Conservation (phyloP, 2,329 filamentous ascomycete species). For the Fusarium protoensiforme region DNA sequence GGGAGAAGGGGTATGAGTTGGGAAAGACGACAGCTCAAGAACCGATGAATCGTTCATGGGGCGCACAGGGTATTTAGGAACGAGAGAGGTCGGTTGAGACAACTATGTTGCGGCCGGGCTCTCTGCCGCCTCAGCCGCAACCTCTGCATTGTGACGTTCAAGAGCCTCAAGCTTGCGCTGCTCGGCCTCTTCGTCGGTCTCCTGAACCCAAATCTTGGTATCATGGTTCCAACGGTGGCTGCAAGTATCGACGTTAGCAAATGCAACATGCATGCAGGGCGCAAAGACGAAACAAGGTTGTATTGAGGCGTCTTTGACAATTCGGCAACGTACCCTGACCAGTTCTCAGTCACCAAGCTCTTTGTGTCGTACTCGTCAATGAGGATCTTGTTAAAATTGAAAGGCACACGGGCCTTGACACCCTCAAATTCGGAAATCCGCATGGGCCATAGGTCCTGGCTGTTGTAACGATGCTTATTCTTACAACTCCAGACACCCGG, state of each 20-base stretch:
- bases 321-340: constrained; percentile 64
- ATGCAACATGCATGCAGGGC: neutral
- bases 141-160: constrained; percentile 42
- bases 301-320: neutral
- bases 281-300: neutral
- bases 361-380: constrained; percentile 73
- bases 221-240: constrained; percentile 71
- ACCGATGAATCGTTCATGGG: neutral
- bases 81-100: neutral
- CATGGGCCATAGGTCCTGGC: constrained; percentile 80
- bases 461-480: constrained; percentile 79
- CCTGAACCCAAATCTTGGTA: constrained; percentile 69
- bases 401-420: constrained; percentile 75
- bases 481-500: constrained; percentile 83
- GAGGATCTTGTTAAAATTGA: constrained; percentile 73
- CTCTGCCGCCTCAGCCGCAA: constrained; percentile 20
- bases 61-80: neutral
- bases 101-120: neutral
- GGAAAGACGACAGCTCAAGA: constrained; percentile 18
- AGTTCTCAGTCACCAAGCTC: constrained; percentile 69
- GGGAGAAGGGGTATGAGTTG: constrained; percentile 3
- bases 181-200: constrained; percentile 43
- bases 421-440: constrained; percentile 80
- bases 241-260: constrained; percentile 25
- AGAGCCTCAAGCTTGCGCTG: constrained; percentile 38